phyloP scores from a whole-genome alignment of 106 monocot genomes.

The Allium cepa region DNA sequence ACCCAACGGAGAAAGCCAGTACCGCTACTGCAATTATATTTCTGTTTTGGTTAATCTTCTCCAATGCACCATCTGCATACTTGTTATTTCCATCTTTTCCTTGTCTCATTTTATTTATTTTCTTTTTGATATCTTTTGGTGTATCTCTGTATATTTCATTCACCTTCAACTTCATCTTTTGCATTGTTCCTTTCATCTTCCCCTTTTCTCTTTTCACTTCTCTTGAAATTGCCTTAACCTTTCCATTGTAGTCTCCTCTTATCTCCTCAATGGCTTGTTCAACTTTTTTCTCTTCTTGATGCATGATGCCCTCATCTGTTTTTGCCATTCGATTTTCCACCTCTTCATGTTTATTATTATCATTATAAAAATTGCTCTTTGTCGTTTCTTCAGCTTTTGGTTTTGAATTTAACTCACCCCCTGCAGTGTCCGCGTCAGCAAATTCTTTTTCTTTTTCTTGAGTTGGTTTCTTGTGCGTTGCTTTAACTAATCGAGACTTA shows the following conservation, averaged over 20 bases:
- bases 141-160: not conserved
- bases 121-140: conserved; percentile 5
- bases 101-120: not conserved
- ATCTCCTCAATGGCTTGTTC: not conserved
- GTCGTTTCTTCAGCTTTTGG: no score
- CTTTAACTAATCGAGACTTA: no score
- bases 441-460: no score
- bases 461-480: no score
- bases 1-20: conserved; percentile 30
- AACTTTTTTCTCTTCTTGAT: not conserved
- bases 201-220: no score
- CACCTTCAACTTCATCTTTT: not conserved
- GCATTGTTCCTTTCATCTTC: not conserved
- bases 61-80: conserved; percentile 9
- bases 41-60: conserved; percentile 21
- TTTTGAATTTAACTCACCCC: no score
- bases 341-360: not conserved
- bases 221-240: not conserved
- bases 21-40: conserved; percentile 31
- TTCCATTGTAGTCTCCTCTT: not conserved
- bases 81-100: conserved; percentile 4
- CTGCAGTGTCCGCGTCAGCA: no score
- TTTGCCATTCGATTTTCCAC: not conserved
- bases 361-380: no score
- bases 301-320: not conserved